Percentiles rank a stretch among this genome's conserved stretches.
Evolutionary conservation across 371 early-diverging fungal species (phyloP).

Genomic region (Coemansia sp.): DNA sequence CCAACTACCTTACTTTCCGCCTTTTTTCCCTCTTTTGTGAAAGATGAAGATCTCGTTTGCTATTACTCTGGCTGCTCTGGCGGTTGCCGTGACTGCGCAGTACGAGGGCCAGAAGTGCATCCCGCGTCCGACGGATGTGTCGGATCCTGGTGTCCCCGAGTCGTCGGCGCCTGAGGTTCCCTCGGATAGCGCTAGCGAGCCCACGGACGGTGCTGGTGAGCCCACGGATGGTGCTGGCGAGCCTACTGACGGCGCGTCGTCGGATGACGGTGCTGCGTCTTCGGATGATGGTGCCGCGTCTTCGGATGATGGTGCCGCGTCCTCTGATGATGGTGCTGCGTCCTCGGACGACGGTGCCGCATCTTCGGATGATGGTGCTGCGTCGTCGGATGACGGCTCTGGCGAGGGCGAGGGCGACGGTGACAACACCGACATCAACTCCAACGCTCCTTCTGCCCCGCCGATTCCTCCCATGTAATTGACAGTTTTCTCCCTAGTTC

Average conservation of each 20-base stretch:
- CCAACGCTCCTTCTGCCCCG: not conserved
- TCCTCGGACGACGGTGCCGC: not conserved
- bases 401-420: not conserved
- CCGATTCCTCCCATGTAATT: not conserved
- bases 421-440: conserved; percentile 4
- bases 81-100: conserved; percentile 22
- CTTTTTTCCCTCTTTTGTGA: conserved; percentile 2
- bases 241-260: not conserved
- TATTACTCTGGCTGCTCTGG: conserved; percentile 24
- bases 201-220: conserved; percentile 3
- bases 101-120: conserved; percentile 27
- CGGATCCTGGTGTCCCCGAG: not conserved
- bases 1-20: not conserved
- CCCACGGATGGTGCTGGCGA: not conserved
- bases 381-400: not conserved
- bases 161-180: conserved; percentile 6
- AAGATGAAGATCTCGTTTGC: conserved; percentile 37
- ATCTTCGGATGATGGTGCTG: not conserved
- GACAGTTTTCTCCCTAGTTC: not conserved
- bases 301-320: not conserved
- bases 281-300: not conserved
- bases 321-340: not conserved
- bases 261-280: not conserved
- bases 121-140: conserved; percentile 26
- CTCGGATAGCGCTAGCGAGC: not conserved